Conservation (phyloP, 2,329 filamentous ascomycete species). For the Harringtonia lauricola region DNA sequence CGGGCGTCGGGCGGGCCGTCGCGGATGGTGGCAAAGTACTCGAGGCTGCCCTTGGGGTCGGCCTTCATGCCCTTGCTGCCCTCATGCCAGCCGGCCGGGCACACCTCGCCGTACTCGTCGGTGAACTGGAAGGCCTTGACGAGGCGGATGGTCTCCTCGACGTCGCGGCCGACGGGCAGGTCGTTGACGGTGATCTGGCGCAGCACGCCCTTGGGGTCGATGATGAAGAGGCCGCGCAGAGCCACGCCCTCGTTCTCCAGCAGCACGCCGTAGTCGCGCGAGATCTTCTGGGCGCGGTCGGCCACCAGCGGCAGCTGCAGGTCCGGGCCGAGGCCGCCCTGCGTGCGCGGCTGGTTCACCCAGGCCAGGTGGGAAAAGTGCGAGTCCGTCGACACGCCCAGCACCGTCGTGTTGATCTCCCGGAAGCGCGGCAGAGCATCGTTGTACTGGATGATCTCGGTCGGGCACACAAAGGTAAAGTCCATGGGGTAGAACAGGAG, state of each 20-base stretch:
- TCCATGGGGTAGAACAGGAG: conserved; percentile 58
- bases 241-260: conserved; percentile 53
- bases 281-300: conserved; percentile 50
- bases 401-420: conserved; percentile 45
- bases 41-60: conserved; percentile 37
- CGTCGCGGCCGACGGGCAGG: conserved; percentile 51
- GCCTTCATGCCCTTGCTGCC: conserved; percentile 39
- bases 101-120: conserved; percentile 72
- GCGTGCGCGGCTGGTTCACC: conserved; percentile 44
- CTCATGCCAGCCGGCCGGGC: conserved; percentile 38
- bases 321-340: conserved; percentile 48
- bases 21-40: conserved; percentile 27
- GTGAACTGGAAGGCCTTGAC: conserved; percentile 72
- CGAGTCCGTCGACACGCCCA: conserved; percentile 51
- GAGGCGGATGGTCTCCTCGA: conserved; percentile 54
- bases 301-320: conserved; percentile 50
- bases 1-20: no score
- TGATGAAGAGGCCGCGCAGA: conserved; percentile 53
- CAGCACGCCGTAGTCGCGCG: conserved; percentile 51
- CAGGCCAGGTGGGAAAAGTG: conserved; percentile 48
- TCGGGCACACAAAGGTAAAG: conserved; percentile 58
- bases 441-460: conserved; percentile 55
- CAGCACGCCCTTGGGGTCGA: conserved; percentile 50
- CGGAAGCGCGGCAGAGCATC: conserved; percentile 49
- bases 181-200: conserved; percentile 57